A percentile compares a stretch with the other conserved stretches of the same genome.
phyloP scores from a whole-genome alignment of 495 filamentous ascomycete species.

The Barbatosphaeria neglecta region DNA sequence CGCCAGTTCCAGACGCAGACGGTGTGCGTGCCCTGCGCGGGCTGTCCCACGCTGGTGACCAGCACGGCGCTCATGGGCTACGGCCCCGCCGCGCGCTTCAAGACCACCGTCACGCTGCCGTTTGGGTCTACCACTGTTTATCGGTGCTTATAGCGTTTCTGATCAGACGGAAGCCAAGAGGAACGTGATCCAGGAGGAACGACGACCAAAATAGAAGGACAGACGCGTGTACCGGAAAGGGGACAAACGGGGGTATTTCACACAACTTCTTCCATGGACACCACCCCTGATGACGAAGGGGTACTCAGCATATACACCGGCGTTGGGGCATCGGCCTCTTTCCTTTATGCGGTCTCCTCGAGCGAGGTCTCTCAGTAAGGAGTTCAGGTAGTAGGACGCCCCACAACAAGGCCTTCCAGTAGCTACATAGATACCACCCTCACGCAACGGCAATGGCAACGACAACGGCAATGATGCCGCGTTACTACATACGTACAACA shows the following conservation, averaged over 20 bases:
- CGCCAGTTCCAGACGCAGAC: constrained; percentile 13
- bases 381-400: too few relatives aligned
- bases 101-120: constrained; percentile 13
- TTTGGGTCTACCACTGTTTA: constrained; percentile 16
- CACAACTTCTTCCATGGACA: too few relatives aligned
- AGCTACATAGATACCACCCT: too few relatives aligned
- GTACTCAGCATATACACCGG: neutral
- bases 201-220: neutral
- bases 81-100: constrained; percentile 13
- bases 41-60: constrained; percentile 10
- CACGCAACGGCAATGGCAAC: too few relatives aligned
- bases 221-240: neutral
- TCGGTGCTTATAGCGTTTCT: constrained; percentile 6
- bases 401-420: too few relatives aligned
- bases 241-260: too few relatives aligned
- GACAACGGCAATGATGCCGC: too few relatives aligned
- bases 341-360: too few relatives aligned
- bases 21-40: constrained; percentile 8
- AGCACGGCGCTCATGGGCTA: constrained; percentile 14
- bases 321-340: neutral
- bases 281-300: too few relatives aligned
- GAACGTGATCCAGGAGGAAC: neutral
- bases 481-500: too few relatives aligned
- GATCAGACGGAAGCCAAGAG: neutral
- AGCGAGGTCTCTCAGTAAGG: too few relatives aligned